Evolutionary conservation across 768 basidiomycete genomes (phyloP).

Genomic region (Podaxis sp.): DNA sequence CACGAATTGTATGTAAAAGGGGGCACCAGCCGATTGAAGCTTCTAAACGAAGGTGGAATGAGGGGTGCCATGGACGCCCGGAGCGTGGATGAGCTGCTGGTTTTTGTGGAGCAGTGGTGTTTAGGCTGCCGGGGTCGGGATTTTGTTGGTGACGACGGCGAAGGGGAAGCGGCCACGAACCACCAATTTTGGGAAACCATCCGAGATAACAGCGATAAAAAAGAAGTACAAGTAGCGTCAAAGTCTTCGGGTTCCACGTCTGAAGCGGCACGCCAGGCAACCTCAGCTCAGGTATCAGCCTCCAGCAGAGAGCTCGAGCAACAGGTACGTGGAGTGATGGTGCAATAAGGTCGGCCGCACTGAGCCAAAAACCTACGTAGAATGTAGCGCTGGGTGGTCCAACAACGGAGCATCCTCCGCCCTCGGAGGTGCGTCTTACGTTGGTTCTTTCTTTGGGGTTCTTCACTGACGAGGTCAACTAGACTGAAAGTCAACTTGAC

Average conservation of each 20-base stretch:
- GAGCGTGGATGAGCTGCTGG: constrained; percentile 36
- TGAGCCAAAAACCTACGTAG: background rate
- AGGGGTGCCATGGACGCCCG: constrained; percentile 40
- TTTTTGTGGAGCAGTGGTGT: constrained; percentile 43
- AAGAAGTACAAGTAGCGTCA: background rate
- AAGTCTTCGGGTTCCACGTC: background rate
- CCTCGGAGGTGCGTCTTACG: background rate
- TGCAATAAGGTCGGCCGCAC: background rate
- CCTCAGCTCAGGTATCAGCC: background rate
- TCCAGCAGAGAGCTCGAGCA: background rate
- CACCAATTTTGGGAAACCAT: background rate
- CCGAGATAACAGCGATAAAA: background rate
- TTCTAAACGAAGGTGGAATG: constrained; percentile 37
- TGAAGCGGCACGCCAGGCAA: background rate
- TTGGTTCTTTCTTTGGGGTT: background rate
- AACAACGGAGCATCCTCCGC: background rate
- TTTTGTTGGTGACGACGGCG: constrained; percentile 8
- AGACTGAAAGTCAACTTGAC: background rate
- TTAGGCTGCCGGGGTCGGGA: constrained; percentile 26
- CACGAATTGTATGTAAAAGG: constrained; percentile 62
- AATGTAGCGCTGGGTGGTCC: background rate
- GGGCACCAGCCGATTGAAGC: constrained; percentile 42
- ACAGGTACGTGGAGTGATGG: background rate
- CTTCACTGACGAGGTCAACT: background rate
- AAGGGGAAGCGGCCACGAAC: background rate